A percentile compares a stretch with the other conserved stretches of the same genome.
phyloP scores from a whole-genome alignment of 73 alveolate genomes.

The Diophrys appendiculata region DNA sequence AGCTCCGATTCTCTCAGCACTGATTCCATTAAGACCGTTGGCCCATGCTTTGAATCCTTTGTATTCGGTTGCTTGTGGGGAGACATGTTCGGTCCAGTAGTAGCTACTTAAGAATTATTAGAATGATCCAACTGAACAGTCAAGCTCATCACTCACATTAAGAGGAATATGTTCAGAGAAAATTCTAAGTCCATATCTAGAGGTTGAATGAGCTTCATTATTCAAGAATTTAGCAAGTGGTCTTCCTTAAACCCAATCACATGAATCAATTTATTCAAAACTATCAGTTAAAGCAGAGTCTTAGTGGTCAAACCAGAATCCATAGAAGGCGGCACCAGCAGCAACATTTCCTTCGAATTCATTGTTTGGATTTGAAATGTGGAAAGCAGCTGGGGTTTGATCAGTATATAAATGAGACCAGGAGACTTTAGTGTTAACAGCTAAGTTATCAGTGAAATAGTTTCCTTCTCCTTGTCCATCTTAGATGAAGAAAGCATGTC shows the following conservation, averaged over 20 bases:
- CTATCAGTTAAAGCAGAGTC: too few species aligned
- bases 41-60: constrained; percentile 34
- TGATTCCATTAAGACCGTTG: constrained; percentile 51
- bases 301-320: constrained; percentile 78
- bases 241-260: constrained; percentile 42
- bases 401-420: constrained; percentile 72
- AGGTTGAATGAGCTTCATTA: constrained; percentile 2
- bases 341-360: constrained; percentile 67
- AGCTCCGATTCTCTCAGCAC: constrained; percentile 25
- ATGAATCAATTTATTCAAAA: constrained; percentile 63
- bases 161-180: constrained; percentile 49
- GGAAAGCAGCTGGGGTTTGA: constrained; percentile 75
- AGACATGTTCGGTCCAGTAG: too few species aligned
- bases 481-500: constrained; percentile 78
- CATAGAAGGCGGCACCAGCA: constrained; percentile 80
- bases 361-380: constrained; percentile 77
- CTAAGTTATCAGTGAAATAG: constrained; percentile 62
- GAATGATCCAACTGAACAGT: not conserved
- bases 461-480: constrained; percentile 76
- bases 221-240: not conserved
- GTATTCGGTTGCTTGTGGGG: constrained; percentile 29
- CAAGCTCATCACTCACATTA: constrained; percentile 14
- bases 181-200: constrained; percentile 78
- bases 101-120: not conserved
- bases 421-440: constrained; percentile 36